Conservation (phyloP, 495 filamentous ascomycete genomes). For the Daldinia concentrica region DNA sequence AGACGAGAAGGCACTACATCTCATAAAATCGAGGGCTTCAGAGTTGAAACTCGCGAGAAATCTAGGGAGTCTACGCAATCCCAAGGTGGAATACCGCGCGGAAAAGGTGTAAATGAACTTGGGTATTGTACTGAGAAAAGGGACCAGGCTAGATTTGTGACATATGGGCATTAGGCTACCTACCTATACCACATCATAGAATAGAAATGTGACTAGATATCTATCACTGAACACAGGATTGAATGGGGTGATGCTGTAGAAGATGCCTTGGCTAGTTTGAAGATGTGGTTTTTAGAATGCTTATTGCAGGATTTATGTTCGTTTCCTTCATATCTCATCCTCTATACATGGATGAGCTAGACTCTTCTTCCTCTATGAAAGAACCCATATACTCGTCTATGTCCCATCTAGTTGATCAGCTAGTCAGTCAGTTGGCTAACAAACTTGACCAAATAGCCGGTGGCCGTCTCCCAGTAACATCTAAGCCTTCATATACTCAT, state of each 20-base stretch:
- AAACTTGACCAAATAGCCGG: no score
- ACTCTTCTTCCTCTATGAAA: no score
- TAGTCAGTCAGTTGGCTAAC: background rate
- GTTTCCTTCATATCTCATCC: background rate
- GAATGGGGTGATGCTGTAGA: background rate
- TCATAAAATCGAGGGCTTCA: constrained; percentile 76
- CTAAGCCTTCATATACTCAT: background rate
- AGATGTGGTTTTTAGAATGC: background rate
- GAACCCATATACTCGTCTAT: background rate
- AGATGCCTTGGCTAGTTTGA: background rate
- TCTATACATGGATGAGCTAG: background rate
- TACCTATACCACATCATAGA: background rate
- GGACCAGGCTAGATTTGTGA: background rate
- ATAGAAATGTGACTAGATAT: background rate
- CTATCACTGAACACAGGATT: background rate
- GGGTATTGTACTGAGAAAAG: background rate
- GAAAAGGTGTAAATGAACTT: constrained; percentile 52
- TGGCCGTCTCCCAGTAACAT: background rate
- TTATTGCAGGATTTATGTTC: background rate
- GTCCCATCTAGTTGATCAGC: background rate
- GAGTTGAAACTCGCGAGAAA: constrained; percentile 84
- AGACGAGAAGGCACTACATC: constrained; percentile 68
- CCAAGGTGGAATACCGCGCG: constrained; percentile 66
- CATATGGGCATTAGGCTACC: background rate
- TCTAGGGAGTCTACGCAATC: constrained; percentile 69